Evolutionary conservation across 2,329 filamentous ascomycete genomes (phyloP).

Genomic region (Coniochaeta sp.): DNA sequence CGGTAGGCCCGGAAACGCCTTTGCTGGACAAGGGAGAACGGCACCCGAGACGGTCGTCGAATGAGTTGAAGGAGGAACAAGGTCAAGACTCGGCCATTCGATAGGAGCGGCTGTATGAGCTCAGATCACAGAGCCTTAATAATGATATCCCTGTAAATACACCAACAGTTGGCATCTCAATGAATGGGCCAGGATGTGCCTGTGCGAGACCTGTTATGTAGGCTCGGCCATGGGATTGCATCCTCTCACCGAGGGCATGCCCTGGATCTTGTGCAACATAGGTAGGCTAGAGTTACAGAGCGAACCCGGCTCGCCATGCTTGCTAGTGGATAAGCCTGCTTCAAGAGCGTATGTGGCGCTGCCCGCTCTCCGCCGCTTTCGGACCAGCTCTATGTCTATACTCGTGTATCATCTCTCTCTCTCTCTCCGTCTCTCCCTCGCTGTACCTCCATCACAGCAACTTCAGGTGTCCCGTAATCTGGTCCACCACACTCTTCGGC

Average conservation of each 20-base stretch:
- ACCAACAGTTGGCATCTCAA: no score
- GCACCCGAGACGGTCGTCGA: no score
- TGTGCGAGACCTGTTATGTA: neutral
- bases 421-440: neutral
- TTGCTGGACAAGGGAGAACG: neutral
- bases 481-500: slow-evolving; percentile 79
- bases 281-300: no score
- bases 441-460: slow-evolving; percentile 69
- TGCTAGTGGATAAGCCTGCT: neutral
- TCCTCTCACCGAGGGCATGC: neutral
- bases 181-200: neutral
- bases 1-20: neutral
- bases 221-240: neutral
- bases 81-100: neutral
- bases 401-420: neutral
- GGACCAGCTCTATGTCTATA: neutral
- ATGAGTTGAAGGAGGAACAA: neutral
- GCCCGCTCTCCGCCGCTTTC: neutral
- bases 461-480: slow-evolving; percentile 80
- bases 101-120: neutral
- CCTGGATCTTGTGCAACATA: neutral
- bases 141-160: neutral
- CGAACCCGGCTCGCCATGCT: neutral
- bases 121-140: neutral
- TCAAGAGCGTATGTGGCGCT: neutral